phyloP scores from a whole-genome alignment of 352 stramenopile genomes.

The Phytophthora parvispora region DNA sequence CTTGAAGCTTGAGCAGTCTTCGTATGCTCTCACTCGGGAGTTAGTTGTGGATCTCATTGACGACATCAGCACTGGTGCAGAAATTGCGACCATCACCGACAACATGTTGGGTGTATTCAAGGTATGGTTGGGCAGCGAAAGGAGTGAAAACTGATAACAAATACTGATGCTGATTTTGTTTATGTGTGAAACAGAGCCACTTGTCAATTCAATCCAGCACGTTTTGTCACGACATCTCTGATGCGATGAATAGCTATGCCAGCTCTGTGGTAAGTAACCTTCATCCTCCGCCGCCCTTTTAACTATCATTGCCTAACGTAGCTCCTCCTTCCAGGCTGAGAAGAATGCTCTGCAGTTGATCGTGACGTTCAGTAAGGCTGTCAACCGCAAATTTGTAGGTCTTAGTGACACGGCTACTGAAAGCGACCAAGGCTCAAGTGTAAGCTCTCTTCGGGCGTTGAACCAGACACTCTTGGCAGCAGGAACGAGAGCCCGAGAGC shows the following conservation, averaged over 20 bases:
- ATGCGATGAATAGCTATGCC: constrained; percentile 46
- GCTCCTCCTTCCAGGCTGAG: constrained; percentile 48
- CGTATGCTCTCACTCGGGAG: constrained; percentile 43
- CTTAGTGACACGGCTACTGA: constrained; percentile 47
- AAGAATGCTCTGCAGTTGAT: constrained; percentile 81
- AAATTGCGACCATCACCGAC: constrained; percentile 78
- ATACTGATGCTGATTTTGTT: not conserved
- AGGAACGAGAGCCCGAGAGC: constrained; percentile 54
- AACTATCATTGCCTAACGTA: not conserved
- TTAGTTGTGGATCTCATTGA: constrained; percentile 69
- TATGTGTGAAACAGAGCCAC: constrained; percentile 57
- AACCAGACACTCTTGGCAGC: constrained; percentile 79
- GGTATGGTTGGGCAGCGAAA: constrained; percentile 34
- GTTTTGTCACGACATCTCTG: constrained; percentile 69
- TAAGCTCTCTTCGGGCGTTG: constrained; percentile 74
- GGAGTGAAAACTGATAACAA: not conserved
- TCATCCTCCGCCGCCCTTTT: not conserved
- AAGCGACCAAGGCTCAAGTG: constrained; percentile 65
- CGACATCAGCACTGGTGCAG: constrained; percentile 65
- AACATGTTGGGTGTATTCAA: constrained; percentile 81
- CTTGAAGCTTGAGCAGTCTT: constrained; percentile 9
- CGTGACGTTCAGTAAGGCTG: constrained; percentile 78
- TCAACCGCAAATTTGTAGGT: constrained; percentile 60
- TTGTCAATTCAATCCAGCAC: constrained; percentile 72
- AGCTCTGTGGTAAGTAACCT: constrained; percentile 36